These are phyloP conservation scores for Yarrowia sp. DNA, from an alignment of 805 yeast species.

Conservation along the genomic window DNA sequence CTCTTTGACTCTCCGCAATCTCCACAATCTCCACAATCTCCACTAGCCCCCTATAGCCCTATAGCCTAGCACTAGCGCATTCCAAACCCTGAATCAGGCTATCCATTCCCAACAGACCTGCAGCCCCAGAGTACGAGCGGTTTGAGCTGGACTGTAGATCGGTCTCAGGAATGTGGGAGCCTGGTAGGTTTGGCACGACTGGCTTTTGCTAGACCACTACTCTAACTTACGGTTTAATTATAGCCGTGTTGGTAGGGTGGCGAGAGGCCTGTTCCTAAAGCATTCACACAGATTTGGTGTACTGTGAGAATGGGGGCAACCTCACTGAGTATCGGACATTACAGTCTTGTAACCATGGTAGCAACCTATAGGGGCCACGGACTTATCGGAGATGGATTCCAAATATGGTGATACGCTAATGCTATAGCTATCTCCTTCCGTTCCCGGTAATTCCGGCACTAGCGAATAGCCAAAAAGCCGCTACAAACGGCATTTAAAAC, in stretches of 20 bases:
- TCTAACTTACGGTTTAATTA: conserved; percentile 27
- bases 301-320: conserved; percentile 29
- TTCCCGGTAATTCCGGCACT: not conserved
- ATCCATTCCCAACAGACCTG: conserved; percentile 18
- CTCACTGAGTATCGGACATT: not conserved
- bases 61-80: not conserved
- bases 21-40: no score
- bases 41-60: no score
- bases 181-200: no score
- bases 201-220: not conserved
- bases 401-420: not conserved
- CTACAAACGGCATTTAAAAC: not conserved
- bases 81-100: conserved; percentile 10
- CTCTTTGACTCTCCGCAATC: no score
- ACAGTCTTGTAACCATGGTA: not conserved
- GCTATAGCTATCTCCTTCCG: not conserved
- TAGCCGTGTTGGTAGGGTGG: conserved; percentile 6
- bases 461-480: not conserved
- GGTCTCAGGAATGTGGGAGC: conserved; percentile 6
- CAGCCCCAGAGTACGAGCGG: not conserved
- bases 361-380: not conserved
- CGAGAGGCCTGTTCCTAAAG: not conserved
- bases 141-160: not conserved
- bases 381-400: conserved; percentile 1
- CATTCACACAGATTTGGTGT: not conserved